These are phyloP conservation scores for Abrus precatorius DNA, from an alignment of 306 rosid genomes.

Conservation along the genomic window DNA sequence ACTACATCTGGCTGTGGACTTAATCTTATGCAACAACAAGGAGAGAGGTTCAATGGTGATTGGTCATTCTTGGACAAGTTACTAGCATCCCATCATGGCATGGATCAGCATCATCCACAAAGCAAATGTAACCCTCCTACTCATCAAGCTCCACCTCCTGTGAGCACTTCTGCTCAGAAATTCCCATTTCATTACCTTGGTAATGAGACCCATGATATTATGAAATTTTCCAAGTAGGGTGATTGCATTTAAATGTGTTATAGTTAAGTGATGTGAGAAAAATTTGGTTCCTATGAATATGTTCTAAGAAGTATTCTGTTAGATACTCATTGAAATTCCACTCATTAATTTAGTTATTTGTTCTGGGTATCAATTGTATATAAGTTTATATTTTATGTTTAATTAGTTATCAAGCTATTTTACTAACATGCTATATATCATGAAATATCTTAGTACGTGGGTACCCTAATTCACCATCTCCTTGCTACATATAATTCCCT, in stretches of 20 bases:
- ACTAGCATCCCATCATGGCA: slow-evolving; percentile 60
- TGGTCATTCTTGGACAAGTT: slow-evolving; percentile 97
- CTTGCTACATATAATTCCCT: not conserved
- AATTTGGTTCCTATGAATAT: slow-evolving; percentile 31
- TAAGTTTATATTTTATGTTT: not conserved
- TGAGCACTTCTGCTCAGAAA: slow-evolving; percentile 63
- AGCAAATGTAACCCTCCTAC: slow-evolving; percentile 47
- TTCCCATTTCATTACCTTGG: slow-evolving; percentile 89
- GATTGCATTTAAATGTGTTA: not conserved
- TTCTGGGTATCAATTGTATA: slow-evolving; percentile 43
- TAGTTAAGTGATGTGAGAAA: not conserved
- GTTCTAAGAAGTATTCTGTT: slow-evolving; percentile 20
- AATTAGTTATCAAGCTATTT: slow-evolving; percentile 16
- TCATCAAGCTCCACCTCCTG: slow-evolving; percentile 42
- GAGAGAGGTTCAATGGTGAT: slow-evolving; percentile 67
- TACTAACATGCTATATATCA: not conserved
- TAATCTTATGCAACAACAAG: slow-evolving; percentile 59
- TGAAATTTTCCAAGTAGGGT: slow-evolving; percentile 73
- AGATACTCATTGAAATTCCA: slow-evolving; percentile 47
- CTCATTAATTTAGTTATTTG: slow-evolving; percentile 45
- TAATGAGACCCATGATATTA: slow-evolving; percentile 60
- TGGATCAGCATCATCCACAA: slow-evolving; percentile 46
- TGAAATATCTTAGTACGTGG: not conserved
- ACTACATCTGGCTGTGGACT: slow-evolving; percentile 57
- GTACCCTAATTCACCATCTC: not conserved